Evolutionary conservation across 108 stramenopile genomes (phyloP), one percentile per base, ranked within the genome.

Genomic region (Nitzschia palea): DNA sequence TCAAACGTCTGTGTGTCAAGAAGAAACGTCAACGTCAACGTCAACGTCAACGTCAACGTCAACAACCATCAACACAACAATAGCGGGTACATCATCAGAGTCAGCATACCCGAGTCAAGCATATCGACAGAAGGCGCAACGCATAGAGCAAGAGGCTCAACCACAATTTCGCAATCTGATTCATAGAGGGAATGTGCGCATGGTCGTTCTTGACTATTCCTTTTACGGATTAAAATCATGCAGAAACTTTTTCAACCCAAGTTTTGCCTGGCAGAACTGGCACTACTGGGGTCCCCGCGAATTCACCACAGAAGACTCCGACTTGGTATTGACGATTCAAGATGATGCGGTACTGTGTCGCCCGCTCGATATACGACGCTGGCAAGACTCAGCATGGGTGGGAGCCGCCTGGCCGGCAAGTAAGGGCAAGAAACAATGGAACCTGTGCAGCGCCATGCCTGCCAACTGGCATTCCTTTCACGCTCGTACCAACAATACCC

Each of bases 161-260:
- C 48, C 63, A 18, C 29, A 27, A 8, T 50, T 65, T 28, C 2
- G 15, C 1, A 32, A 32, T 22, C 15, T 65, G 48, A 65, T 65
- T 32, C 36, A 30, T 1, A 27, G 29, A 33, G 63, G 63, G 12
- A 23, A 65, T 31, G 63, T 65, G 8, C 45, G 63, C 14, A 65
- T 65, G 48, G 51, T 12, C 17, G 45, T 65, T 51, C 33, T 65
- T 17, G 48, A 65, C 32, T 10, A 50, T 51, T 20, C 20, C 10
- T 29, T 40, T 17, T 68, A 68, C 27, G 14, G 40, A 15, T 58
- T 68, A 12, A 68, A 29, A 1, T 57, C 55, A 1, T 68, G 67
- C 58, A 17, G 26, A 8, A 57, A 68, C 40, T 68, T 68, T 57
- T 68, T 58, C 56, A 60, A 58, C 30, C 67, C 67, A 9, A 54